phyloP scores from a whole-genome alignment of 352 stramenopile genomes.

The Phytophthora constricta region DNA sequence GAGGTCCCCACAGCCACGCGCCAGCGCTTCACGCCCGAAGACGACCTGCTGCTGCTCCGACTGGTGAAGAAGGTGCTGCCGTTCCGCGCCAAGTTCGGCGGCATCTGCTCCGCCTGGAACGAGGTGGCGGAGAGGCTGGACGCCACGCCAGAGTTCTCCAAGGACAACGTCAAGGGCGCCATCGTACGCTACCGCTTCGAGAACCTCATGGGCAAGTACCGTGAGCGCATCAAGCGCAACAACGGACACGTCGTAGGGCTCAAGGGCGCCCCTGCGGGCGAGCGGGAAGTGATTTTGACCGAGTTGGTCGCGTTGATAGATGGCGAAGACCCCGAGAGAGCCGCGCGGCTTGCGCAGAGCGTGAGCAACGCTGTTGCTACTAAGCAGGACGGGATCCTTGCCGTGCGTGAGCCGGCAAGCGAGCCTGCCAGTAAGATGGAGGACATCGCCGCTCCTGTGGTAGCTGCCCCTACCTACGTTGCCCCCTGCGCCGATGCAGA shows the following conservation, averaged over 20 bases:
- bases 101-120: constrained; percentile 41
- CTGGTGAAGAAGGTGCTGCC: constrained; percentile 38
- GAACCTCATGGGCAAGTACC: constrained; percentile 42
- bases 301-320: constrained; percentile 40
- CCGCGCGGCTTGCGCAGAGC: constrained; percentile 33
- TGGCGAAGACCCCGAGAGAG: constrained; percentile 31
- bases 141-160: constrained; percentile 32
- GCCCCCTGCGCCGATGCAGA: constrained; percentile 10
- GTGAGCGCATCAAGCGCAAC: constrained; percentile 40
- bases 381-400: background rate
- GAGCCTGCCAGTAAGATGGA: background rate
- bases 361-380: constrained; percentile 19
- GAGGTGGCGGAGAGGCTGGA: constrained; percentile 38
- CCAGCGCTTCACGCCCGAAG: constrained; percentile 39
- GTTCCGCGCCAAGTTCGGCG: constrained; percentile 44
- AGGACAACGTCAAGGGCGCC: constrained; percentile 39
- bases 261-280: constrained; percentile 32
- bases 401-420: background rate
- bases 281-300: constrained; percentile 45
- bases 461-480: constrained; percentile 5
- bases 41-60: constrained; percentile 38
- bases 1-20: constrained; percentile 21
- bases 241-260: constrained; percentile 35
- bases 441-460: too few relatives aligned
- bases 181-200: constrained; percentile 48